A percentile compares a stretch with the other conserved stretches of the same genome.
These are phyloP conservation scores for Psilocybe sp. DNA, from an alignment of 768 basidiomycete genomes.

Conservation along the genomic window DNA sequence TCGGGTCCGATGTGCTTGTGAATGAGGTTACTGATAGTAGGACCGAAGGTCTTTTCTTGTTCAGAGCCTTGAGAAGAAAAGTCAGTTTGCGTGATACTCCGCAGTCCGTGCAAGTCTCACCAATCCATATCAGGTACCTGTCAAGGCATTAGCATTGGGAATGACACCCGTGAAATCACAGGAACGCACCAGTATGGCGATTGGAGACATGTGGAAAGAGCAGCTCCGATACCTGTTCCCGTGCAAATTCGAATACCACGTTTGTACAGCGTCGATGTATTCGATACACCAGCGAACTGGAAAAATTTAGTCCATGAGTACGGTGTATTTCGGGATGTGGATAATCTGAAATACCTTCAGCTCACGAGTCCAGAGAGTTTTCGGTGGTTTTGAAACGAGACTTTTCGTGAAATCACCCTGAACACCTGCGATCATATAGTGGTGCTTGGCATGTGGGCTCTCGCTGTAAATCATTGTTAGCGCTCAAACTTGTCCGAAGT, in stretches of 20 bases:
- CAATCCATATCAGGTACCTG: conserved; percentile 82
- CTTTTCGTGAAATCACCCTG: conserved; percentile 78
- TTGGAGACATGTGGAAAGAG: conserved; percentile 76
- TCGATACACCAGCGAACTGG: conserved; percentile 79
- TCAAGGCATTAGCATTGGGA: conserved; percentile 6
- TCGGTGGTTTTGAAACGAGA: conserved; percentile 68
- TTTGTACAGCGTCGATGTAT: conserved; percentile 76
- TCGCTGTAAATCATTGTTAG: conserved; percentile 41
- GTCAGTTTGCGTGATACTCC: conserved; percentile 14
- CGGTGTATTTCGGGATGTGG: not conserved
- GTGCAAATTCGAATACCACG: conserved; percentile 82
- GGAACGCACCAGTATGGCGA: conserved; percentile 61
- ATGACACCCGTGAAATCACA: conserved; percentile 2
- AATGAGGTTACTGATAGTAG: conserved; percentile 71
- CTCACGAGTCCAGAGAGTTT: conserved; percentile 74
- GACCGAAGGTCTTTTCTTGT: conserved; percentile 75
- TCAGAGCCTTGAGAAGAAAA: conserved; percentile 54
- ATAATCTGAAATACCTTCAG: conserved; percentile 54
- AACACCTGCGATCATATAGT: conserved; percentile 81
- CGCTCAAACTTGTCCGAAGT: conserved; percentile 2
- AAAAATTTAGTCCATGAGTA: conserved; percentile 4
- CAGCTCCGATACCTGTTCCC: conserved; percentile 78
- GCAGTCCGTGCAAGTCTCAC: conserved; percentile 27
- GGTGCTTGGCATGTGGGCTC: conserved; percentile 68
- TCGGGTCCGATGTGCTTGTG: conserved; percentile 70